These are phyloP conservation scores for Kodamaea sagamina DNA, from an alignment of 805 yeast species.

Conservation along the genomic window DNA sequence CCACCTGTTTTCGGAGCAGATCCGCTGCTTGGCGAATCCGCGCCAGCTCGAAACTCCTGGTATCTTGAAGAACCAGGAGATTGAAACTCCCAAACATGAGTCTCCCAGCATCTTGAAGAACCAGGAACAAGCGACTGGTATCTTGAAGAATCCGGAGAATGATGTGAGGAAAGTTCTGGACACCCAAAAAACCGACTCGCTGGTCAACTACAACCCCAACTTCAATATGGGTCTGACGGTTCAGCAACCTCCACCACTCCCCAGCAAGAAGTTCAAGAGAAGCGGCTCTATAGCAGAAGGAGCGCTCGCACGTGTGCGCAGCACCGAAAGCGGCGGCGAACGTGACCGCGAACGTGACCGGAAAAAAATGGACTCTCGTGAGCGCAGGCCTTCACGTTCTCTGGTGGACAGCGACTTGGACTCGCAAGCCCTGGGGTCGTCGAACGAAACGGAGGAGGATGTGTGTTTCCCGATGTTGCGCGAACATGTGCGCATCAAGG, in stretches of 20 bases:
- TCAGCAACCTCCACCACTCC: background rate
- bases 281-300: conserved; percentile 14
- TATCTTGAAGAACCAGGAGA: too few species aligned
- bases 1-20: conserved; percentile 25
- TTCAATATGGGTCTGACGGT: background rate
- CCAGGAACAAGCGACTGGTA: background rate
- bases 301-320: conserved; percentile 9
- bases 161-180: too few species aligned
- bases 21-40: conserved; percentile 31
- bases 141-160: background rate
- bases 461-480: conserved; percentile 94
- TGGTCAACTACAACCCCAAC: background rate
- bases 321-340: conserved; percentile 15
- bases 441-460: conserved; percentile 94
- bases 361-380: conserved; percentile 19
- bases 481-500: conserved; percentile 59
- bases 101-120: too few species aligned
- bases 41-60: conserved; percentile 1
- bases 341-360: conserved; percentile 2
- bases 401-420: conserved; percentile 63
- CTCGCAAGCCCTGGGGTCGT: conserved; percentile 72
- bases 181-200: background rate
- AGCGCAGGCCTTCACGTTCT: conserved; percentile 37
- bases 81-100: too few species aligned
- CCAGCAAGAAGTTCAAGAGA: conserved; percentile 9